phyloP scores from a whole-genome alignment of 2,329 filamentous ascomycete species.

The Clonostachys rhizophaga region DNA sequence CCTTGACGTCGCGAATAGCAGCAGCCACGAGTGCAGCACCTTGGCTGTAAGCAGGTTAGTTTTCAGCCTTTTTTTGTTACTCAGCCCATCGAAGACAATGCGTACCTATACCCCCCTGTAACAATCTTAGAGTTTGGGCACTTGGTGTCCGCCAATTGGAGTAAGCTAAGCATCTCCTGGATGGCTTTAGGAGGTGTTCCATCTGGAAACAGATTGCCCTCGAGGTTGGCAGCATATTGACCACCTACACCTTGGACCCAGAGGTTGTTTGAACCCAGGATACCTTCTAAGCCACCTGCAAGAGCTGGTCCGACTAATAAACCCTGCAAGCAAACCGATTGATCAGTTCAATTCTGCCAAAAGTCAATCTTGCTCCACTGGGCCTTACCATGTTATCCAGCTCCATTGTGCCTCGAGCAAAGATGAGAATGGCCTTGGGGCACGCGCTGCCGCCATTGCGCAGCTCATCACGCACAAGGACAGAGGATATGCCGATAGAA shows the following conservation, averaged over 20 bases:
- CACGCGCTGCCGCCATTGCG: slow-evolving; percentile 19
- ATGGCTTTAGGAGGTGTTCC: slow-evolving; percentile 31
- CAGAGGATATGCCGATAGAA: too few species aligned
- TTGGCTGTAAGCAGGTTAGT: slow-evolving; percentile 15
- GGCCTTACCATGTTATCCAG: slow-evolving; percentile 26
- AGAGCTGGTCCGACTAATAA: slow-evolving; percentile 16
- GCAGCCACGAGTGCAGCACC: slow-evolving; percentile 37
- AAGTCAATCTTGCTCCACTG: too few species aligned
- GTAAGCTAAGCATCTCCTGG: slow-evolving; percentile 29
- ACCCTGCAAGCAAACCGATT: slow-evolving; percentile 10
- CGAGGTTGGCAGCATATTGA: slow-evolving; percentile 26
- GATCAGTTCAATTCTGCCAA: neutral
- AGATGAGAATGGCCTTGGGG: slow-evolving; percentile 30
- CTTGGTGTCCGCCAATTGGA: slow-evolving; percentile 30
- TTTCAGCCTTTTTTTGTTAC: neutral
- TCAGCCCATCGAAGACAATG: neutral
- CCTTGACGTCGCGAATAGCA: slow-evolving; percentile 23
- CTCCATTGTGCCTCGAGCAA: slow-evolving; percentile 30
- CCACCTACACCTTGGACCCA: slow-evolving; percentile 39
- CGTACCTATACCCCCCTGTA: slow-evolving; percentile 28
- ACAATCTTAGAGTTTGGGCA: slow-evolving; percentile 38
- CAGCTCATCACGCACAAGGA: slow-evolving; percentile 12
- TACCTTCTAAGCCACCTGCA: slow-evolving; percentile 18
- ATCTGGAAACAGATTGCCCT: slow-evolving; percentile 26
- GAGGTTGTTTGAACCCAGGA: slow-evolving; percentile 13